Evolutionary conservation across 192 early-diverging fungal genomes (phyloP), one percentile per base, ranked within the genome.

Genomic region (Linnemannia exigua): DNA sequence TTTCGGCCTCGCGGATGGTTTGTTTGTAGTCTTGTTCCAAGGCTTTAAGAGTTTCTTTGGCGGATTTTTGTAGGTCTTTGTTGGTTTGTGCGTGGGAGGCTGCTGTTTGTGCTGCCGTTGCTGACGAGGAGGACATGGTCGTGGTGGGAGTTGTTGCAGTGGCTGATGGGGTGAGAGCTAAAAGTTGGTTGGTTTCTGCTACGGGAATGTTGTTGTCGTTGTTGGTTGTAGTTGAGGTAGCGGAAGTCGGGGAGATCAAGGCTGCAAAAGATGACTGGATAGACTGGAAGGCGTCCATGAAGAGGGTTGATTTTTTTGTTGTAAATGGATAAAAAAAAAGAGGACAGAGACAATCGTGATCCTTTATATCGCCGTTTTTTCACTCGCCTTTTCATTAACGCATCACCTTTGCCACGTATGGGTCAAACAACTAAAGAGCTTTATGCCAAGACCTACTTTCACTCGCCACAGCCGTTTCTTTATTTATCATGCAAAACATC

Each of bases 21-120:
- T 19, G 37, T 31, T 85, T 85, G 73, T 85, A 85, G 7, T 84
- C 81, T 68, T 77, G 81, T 28, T 84, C 81, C 15, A 78, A 63
- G 1, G 75, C 22, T 44, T 84, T 84, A 28, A 82, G 22, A 16
- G 69, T 73, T 35, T 67, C 71, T 25, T 77, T 82, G 33, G 75
- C 20, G 8, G 73, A 44, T 41, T 79, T 31, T 61, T 75, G 67
- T 22, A 71, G 71, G 22, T 73, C 72, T 58, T 71, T 81, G 52
- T 67, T 25, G 8, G 50, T 51, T 31, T 41, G 68, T 20, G 44
- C 25, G 15, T 31, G 25, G 58, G 12, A 63, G 58, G 58, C 9
- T 63, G 58, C 17, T n/a, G 11, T 22, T 63, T 50, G 48, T 5
- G 48, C 25, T 31, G 28, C 58, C 15, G 9, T 3, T 31, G 58